Evolutionary conservation across 352 stramenopile species (phyloP).

Genomic region (Phytophthora aleatoria): DNA sequence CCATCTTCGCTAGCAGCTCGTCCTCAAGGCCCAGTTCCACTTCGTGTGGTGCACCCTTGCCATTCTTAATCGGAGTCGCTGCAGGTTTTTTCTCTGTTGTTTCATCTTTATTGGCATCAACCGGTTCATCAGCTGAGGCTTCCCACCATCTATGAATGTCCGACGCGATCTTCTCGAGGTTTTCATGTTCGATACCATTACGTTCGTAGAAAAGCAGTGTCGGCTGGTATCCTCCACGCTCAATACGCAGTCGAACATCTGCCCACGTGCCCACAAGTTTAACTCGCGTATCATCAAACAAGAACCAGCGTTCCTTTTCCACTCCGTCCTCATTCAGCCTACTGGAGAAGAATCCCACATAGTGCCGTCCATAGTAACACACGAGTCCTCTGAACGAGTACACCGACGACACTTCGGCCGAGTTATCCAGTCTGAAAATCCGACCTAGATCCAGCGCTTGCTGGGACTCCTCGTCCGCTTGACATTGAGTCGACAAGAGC

Average conservation of each 20-base stretch:
- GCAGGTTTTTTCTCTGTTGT: slow-evolving; percentile 13
- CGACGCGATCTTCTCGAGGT: slow-evolving; percentile 65
- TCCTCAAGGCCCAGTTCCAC: slow-evolving; percentile 36
- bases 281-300: slow-evolving; percentile 87
- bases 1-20: slow-evolving; percentile 38
- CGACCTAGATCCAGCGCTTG: slow-evolving; percentile 69
- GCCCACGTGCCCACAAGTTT: slow-evolving; percentile 77
- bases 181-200: slow-evolving; percentile 60
- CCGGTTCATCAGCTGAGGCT: slow-evolving; percentile 39
- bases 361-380: slow-evolving; percentile 87
- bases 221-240: slow-evolving; percentile 80
- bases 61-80: slow-evolving; percentile 24
- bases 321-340: slow-evolving; percentile 56
- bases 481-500: slow-evolving; percentile 60
- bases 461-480: slow-evolving; percentile 36
- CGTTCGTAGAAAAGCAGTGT: slow-evolving; percentile 86
- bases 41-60: slow-evolving; percentile 34
- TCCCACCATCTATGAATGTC: slow-evolving; percentile 86
- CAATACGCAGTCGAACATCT: slow-evolving; percentile 73
- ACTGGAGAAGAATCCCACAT: slow-evolving; percentile 87
- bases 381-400: slow-evolving; percentile 84
- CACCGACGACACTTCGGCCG: slow-evolving; percentile 32
- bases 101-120: slow-evolving; percentile 18
- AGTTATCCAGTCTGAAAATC: slow-evolving; percentile 70
- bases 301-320: slow-evolving; percentile 66